Percentiles rank a stretch among this genome's conserved stretches.
Evolutionary conservation across 2,329 filamentous ascomycete genomes (phyloP).

Genomic region (Fusarium sp.): DNA sequence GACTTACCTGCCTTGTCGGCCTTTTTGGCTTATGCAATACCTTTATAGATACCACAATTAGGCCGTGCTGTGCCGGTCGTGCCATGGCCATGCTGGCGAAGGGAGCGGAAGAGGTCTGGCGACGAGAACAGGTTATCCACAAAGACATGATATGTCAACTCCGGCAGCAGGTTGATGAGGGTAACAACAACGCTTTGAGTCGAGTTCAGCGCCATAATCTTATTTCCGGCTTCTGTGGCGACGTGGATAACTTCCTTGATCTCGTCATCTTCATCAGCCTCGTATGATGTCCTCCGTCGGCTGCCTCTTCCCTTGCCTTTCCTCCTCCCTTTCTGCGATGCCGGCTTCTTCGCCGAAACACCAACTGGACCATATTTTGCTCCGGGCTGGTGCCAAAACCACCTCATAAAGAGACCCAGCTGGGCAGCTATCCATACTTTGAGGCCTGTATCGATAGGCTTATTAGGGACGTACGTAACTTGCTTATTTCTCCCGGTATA

Average conservation of each 20-base stretch:
- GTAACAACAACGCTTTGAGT: constrained; percentile 27
- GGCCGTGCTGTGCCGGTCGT: constrained; percentile 26
- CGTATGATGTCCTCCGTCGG: too few species aligned
- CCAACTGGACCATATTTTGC: too few species aligned
- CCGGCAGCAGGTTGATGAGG: constrained; percentile 23
- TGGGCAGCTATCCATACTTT: constrained; percentile 18
- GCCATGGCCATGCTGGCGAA: constrained; percentile 3
- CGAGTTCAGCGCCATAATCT: neutral
- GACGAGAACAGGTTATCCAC: constrained; percentile 32
- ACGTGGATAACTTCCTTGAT: too few species aligned
- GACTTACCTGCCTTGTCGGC: neutral
- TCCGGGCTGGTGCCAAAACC: constrained; percentile 7
- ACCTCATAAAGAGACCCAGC: constrained; percentile 15
- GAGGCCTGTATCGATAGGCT: neutral
- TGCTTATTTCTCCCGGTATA: constrained; percentile 11
- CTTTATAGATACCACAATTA: constrained; percentile 28
- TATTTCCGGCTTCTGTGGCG: too few species aligned
- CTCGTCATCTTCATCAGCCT: too few species aligned
- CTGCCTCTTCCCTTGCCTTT: too few species aligned
- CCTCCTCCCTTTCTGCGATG: too few species aligned
- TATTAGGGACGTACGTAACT: too few species aligned
- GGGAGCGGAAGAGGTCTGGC: constrained; percentile 10
- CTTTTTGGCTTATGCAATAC: constrained; percentile 9
- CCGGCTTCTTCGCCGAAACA: too few species aligned
- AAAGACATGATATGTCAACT: constrained; percentile 28